Evolutionary conservation across 192 early-diverging fungal species (phyloP).

Genomic region (Chytriomyces sp.): DNA sequence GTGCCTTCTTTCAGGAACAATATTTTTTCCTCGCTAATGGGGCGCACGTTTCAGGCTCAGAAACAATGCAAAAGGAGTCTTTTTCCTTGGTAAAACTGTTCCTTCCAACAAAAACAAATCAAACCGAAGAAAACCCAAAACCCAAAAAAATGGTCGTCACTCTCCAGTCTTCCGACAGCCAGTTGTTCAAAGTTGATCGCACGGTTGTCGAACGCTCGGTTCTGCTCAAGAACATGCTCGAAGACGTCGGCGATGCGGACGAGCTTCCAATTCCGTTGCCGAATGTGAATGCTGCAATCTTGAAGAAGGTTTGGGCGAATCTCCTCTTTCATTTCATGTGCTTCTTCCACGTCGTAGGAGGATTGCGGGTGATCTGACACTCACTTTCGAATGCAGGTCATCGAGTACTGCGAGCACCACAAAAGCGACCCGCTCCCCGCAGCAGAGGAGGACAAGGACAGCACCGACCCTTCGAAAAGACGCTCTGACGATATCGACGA

Average conservation of each 20-base stretch:
- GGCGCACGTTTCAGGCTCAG: no score
- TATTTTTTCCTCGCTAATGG: no score
- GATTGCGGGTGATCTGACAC: neutral
- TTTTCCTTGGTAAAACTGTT: no score
- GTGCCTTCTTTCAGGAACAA: no score
- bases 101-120: no score
- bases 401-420: conserved; percentile 63
- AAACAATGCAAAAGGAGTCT: no score
- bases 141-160: neutral
- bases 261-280: conserved; percentile 60
- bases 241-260: conserved; percentile 73
- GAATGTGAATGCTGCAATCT: conserved; percentile 57
- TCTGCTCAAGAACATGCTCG: conserved; percentile 79
- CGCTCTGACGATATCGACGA: conserved; percentile 60
- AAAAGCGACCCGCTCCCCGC: conserved; percentile 56
- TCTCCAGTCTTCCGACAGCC: conserved; percentile 38
- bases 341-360: neutral
- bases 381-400: conserved; percentile 36
- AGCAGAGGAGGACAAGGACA: conserved; percentile 50
- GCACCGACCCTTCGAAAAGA: conserved; percentile 32
- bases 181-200: conserved; percentile 61
- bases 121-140: no score
- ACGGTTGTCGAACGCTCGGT: conserved; percentile 72
- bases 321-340: neutral
- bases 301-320: conserved; percentile 40